These are phyloP conservation scores for Oemleria cerasiformis DNA, from an alignment of 306 rosid species.

Conservation along the genomic window DNA sequence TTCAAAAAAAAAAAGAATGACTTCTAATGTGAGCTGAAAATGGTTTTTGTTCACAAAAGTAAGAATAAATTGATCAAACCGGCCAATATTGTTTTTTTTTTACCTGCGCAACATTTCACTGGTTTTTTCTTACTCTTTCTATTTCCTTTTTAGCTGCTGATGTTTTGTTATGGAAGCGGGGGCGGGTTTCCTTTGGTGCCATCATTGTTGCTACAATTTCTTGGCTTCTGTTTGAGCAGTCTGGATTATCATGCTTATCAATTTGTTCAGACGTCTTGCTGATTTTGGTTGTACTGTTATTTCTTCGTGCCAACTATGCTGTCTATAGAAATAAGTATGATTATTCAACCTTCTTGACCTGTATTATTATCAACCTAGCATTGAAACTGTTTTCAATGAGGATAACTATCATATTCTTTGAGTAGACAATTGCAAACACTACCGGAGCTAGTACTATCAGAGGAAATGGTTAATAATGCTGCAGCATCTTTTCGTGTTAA, in stretches of 20 bases:
- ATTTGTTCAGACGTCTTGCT: constrained; percentile 88
- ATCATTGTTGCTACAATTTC: constrained; percentile 67
- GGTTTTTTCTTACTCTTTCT: constrained; percentile 18
- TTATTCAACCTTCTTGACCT: constrained; percentile 1
- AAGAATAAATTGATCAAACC: background rate
- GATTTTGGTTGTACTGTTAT: constrained; percentile 63
- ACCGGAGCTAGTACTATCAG: constrained; percentile 82
- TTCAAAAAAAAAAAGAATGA: too few relatives aligned
- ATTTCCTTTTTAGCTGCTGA: constrained; percentile 57
- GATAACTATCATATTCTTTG: constrained; percentile 22
- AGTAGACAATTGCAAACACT: constrained; percentile 62
- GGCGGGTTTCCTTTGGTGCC: constrained; percentile 61
- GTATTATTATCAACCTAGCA: constrained; percentile 13
- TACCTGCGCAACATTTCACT: background rate
- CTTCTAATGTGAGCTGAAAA: background rate
- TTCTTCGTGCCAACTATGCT: constrained; percentile 72
- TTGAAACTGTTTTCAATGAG: constrained; percentile 17
- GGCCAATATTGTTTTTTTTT: background rate
- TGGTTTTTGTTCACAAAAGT: background rate
- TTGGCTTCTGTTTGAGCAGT: constrained; percentile 68
- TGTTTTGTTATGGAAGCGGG: constrained; percentile 72
- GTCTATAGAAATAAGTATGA: constrained; percentile 65
- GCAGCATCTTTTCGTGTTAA: constrained; percentile 94
- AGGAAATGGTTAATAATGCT: constrained; percentile 86
- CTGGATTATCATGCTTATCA: constrained; percentile 65